Conservation (phyloP, 345 rosid genomes). For the Syzygium aqueum region DNA sequence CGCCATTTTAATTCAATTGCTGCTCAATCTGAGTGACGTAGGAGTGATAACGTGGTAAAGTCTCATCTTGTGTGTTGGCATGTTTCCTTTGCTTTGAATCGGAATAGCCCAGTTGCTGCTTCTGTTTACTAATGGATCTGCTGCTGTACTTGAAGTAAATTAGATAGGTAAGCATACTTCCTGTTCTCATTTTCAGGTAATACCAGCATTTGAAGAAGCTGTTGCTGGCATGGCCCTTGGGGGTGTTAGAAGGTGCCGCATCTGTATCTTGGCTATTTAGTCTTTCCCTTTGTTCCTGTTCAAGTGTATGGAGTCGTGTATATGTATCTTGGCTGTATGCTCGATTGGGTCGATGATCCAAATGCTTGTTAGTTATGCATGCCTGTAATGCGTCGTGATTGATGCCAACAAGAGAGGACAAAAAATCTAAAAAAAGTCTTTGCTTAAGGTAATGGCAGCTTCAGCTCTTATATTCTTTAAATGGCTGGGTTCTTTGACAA, state of each 20-base stretch:
- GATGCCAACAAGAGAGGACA: neutral
- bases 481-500: neutral
- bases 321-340: neutral
- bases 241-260: slow-evolving; percentile 76
- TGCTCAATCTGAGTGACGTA: too few species aligned
- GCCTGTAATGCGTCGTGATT: neutral
- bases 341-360: neutral
- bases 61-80: too few species aligned
- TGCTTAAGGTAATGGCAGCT: neutral
- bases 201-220: slow-evolving; percentile 96
- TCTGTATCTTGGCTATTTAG: slow-evolving; percentile 2
- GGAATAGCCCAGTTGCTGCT: too few species aligned
- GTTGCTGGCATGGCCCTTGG: slow-evolving; percentile 83
- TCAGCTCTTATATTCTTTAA: neutral
- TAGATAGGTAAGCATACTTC: neutral
- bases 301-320: neutral
- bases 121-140: too few species aligned
- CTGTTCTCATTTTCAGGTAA: slow-evolving; percentile 46
- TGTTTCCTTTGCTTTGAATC: too few species aligned
- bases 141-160: neutral
- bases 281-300: neutral
- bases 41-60: too few species aligned
- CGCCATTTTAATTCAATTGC: too few species aligned
- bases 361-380: neutral
- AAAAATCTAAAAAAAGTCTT: neutral